phyloP scores from a whole-genome alignment of 2,329 filamentous ascomycete genomes.

The Fusarium proliferatum region DNA sequence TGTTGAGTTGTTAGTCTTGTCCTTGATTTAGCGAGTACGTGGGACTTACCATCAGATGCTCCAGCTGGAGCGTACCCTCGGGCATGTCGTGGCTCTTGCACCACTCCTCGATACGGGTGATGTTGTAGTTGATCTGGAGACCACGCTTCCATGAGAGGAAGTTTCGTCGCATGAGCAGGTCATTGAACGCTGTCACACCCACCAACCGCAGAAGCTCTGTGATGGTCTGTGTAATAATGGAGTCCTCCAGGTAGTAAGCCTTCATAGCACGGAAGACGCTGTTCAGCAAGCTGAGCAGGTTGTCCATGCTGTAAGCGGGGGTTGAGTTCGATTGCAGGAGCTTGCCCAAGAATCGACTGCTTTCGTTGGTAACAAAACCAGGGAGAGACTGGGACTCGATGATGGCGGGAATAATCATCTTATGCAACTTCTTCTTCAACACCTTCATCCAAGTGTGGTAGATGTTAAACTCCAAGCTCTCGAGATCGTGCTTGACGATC shows the following conservation, averaged over 20 bases:
- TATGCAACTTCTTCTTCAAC: constrained; percentile 97
- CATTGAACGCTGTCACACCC: constrained; percentile 98
- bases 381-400: constrained; percentile 98
- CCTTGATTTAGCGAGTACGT: not conserved
- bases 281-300: constrained; percentile 93
- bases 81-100: constrained; percentile 99
- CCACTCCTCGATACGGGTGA: constrained; percentile 99
- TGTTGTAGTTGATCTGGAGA: constrained; percentile 99
- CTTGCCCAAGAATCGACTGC: constrained; percentile 97
- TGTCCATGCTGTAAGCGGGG: constrained; percentile 99
- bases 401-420: constrained; percentile 99
- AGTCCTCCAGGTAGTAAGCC: constrained; percentile 95
- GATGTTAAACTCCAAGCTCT: constrained; percentile 99
- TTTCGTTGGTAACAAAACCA: constrained; percentile 98
- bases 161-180: constrained; percentile 95
- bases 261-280: constrained; percentile 99
- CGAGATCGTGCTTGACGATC: constrained; percentile 98
- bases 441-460: constrained; percentile 99
- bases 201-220: constrained; percentile 93
- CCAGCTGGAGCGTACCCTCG: constrained; percentile 94
- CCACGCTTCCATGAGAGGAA: constrained; percentile 99
- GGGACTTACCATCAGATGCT: constrained; percentile 87
- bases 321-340: constrained; percentile 88
- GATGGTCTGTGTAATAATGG: constrained; percentile 94
- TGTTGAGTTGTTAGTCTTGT: constrained; percentile 52